Percentiles rank a stretch among this genome's conserved stretches.
Conservation (phyloP, 73 alveolate species). For the Halteria grandinella region DNA sequence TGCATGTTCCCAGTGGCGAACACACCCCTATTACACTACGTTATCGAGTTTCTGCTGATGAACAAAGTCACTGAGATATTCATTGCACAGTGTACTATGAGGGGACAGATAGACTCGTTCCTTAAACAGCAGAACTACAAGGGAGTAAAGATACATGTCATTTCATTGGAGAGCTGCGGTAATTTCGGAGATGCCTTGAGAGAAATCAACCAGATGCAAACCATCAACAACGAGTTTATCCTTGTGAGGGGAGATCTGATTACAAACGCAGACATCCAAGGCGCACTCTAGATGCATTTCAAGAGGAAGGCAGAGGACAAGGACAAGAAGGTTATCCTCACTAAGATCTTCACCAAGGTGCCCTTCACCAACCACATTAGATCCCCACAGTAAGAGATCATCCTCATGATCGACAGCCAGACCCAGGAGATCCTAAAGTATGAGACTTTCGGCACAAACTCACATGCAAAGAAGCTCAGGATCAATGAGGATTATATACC, state of each 20-base stretch:
- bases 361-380: constrained; percentile 53
- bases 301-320: constrained; percentile 32
- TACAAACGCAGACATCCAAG: constrained; percentile 26
- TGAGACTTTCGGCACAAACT: constrained; percentile 37
- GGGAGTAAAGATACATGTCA: constrained; percentile 40
- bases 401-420: constrained; percentile 20
- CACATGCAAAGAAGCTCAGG: neutral
- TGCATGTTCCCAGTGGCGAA: constrained; percentile 30
- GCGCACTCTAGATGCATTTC: constrained; percentile 48
- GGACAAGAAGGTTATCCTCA: constrained; percentile 38
- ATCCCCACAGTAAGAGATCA: constrained; percentile 20
- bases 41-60: constrained; percentile 44
- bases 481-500: constrained; percentile 45
- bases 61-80: constrained; percentile 35
- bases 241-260: constrained; percentile 55
- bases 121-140: constrained; percentile 32
- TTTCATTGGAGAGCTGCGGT: constrained; percentile 24
- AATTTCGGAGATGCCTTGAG: constrained; percentile 57
- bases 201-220: constrained; percentile 35
- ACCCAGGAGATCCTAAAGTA: constrained; percentile 53
- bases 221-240: constrained; percentile 48
- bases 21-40: constrained; percentile 48
- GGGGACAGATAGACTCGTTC: constrained; percentile 17
- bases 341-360: constrained; percentile 37
- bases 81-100: constrained; percentile 25